Evolutionary conservation across 148 eudicot species (phyloP).

Genomic region (Rhododendron vialii): DNA sequence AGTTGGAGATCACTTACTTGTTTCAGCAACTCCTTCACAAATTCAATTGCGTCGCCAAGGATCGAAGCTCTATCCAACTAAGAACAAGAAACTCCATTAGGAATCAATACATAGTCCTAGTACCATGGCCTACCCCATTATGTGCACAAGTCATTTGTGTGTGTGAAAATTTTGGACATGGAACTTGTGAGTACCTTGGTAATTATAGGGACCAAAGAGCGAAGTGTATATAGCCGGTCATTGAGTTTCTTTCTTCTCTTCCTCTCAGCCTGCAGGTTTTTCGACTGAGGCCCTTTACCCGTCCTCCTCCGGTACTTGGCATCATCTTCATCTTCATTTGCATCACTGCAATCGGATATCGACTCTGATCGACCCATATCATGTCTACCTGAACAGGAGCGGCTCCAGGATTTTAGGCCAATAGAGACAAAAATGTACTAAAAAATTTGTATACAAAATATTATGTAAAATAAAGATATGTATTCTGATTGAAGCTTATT

Average conservation of each 20-base stretch:
- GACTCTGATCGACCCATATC: slow-evolving; percentile 52
- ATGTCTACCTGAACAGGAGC: slow-evolving; percentile 10
- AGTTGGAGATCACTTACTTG: slow-evolving; percentile 62
- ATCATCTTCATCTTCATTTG: slow-evolving; percentile 72
- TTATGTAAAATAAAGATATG: too few species aligned
- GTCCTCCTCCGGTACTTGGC: slow-evolving; percentile 55
- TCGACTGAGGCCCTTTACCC: slow-evolving; percentile 69
- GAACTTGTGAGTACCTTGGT: slow-evolving; percentile 44
- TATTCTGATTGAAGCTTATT: too few species aligned
- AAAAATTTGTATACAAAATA: too few species aligned
- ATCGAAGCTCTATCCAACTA: slow-evolving; percentile 93
- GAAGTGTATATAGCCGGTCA: slow-evolving; percentile 74
- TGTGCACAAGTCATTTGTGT: background rate
- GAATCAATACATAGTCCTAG: background rate
- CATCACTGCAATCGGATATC: slow-evolving; percentile 64
- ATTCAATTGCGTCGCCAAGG: slow-evolving; percentile 87
- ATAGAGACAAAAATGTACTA: too few species aligned
- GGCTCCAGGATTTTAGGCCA: background rate
- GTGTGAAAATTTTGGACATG: background rate
- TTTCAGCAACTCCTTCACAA: slow-evolving; percentile 69
- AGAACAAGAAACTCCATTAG: background rate
- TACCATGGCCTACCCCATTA: background rate
- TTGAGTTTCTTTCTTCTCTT: slow-evolving; percentile 86
- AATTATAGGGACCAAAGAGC: slow-evolving; percentile 84
- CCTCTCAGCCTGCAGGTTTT: slow-evolving; percentile 87